Conservation (phyloP, 257 asterid species). For the Lycium ferocissimum region DNA sequence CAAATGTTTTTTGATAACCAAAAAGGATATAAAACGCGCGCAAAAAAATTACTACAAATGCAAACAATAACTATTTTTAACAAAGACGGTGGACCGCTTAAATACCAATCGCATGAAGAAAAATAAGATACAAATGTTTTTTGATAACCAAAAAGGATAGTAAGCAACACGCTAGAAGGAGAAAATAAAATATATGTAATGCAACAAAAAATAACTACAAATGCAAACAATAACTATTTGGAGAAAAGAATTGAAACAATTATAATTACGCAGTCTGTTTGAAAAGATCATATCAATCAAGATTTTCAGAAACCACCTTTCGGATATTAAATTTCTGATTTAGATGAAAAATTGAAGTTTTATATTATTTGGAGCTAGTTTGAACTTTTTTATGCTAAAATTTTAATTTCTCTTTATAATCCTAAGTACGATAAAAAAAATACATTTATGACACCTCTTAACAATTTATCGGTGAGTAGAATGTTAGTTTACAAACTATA, state of each 20-base stretch:
- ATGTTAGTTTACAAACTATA: neutral
- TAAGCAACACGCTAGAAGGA: neutral
- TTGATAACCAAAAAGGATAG: neutral
- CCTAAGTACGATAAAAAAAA: neutral
- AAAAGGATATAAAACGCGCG: too few species aligned
- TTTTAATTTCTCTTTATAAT: neutral
- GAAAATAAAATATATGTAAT: neutral
- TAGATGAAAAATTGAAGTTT: neutral
- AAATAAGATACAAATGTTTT: neutral
- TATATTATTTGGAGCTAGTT: neutral
- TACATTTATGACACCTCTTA: neutral
- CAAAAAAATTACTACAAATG: too few species aligned
- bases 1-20: neutral
- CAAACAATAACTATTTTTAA: too few species aligned
- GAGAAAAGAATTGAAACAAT: neutral
- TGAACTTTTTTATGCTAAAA: neutral
- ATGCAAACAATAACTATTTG: neutral
- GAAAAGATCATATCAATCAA: neutral
- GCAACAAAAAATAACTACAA: slow-evolving; percentile 9
- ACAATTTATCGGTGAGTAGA: slow-evolving; percentile 5
- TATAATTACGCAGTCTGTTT: neutral
- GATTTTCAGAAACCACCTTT: too few species aligned
- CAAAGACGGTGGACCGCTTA: too few species aligned
- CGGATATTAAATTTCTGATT: slow-evolving; percentile 18
- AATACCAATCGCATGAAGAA: neutral